Evolutionary conservation across 371 early-diverging fungal species (phyloP).

Genomic region (Actinomucor elegans): DNA sequence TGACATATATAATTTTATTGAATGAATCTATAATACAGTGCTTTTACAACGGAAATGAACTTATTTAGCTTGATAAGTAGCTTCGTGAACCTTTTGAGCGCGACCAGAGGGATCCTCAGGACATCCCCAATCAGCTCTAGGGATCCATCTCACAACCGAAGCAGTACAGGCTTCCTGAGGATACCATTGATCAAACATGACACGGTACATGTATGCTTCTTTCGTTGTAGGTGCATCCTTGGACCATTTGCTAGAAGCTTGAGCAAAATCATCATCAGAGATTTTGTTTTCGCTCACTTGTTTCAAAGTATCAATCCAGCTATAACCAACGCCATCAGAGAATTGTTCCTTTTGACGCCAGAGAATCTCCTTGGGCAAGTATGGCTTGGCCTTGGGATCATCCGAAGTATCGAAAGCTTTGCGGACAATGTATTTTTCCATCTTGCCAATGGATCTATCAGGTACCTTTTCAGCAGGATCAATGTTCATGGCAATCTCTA

Average conservation of each 20-base stretch:
- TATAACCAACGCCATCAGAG: constrained; percentile 96
- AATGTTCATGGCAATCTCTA: constrained; percentile 87
- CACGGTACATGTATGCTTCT: constrained; percentile 94
- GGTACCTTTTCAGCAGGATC: constrained; percentile 80
- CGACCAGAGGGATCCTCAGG: constrained; percentile 96
- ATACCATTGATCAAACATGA: constrained; percentile 89
- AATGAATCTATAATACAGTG: constrained; percentile 3
- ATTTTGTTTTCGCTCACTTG: constrained; percentile 67
- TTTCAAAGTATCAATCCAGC: constrained; percentile 94
- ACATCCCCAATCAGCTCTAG: constrained; percentile 96
- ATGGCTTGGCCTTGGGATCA: constrained; percentile 72
- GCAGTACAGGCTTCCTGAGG: constrained; percentile 87
- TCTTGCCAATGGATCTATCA: constrained; percentile 58
- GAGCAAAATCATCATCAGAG: constrained; percentile 75
- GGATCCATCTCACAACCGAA: constrained; percentile 94
- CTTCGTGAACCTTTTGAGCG: constrained; percentile 88
- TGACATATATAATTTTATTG: too few relatives aligned
- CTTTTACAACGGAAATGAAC: not conserved
- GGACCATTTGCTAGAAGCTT: constrained; percentile 73
- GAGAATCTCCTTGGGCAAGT: constrained; percentile 86
- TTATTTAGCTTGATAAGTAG: constrained; percentile 54
- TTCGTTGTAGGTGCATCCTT: constrained; percentile 91
- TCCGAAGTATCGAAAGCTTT: constrained; percentile 73
- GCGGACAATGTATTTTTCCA: constrained; percentile 90
- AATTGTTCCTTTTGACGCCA: constrained; percentile 99